Base-by-base conservation (phyloP, 2,329 filamentous ascomycete species). In the Colletotrichum sp. region DNA sequence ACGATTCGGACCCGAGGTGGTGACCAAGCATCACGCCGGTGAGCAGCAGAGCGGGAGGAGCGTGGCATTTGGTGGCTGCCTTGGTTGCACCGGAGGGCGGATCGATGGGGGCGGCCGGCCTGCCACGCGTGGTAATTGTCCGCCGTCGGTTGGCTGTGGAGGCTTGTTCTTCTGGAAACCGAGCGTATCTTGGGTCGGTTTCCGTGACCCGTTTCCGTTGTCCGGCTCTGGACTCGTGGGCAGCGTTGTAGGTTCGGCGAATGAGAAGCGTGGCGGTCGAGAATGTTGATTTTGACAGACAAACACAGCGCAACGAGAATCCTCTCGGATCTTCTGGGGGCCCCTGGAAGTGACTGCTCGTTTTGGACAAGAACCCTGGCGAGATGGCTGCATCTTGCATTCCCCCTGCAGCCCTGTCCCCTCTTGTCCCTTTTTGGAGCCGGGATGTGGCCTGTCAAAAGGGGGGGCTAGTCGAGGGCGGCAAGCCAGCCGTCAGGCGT, bases 341-440 rank as follows among this genome's bases (percentile, higher is more conserved):
- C 18, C 36, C 61, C 61, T 61, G 69, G 21, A 43, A 26, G n/a
- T 30, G 32, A 13, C 32, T 63, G 69, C 73, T 72, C 28, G 16
- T 72, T 75, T 56, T 63, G 73, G 73, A 58, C 32, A 68, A 28
- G 55, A 72, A 56, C 73, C 26, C 26, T 63, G 62, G 55, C 71
- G 43, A 61, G 32, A 26, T 62, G 69, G 62, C 32, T 72, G 73
- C 73, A 72, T 75, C 55, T 67, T 72, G 73, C 63, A 73, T 75
- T 36, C 24, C 69, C 69, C 73, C 69, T 72, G 73, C 73, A 75
- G 73, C 62, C 69, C 69, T 63, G 69, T 68, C 62, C 43, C 14
- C 38, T 68, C 62, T 36, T 68, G 56, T 62, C 55, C 62, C 69
- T 13, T 36, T 62, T 67, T 21, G 28, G 5, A 55, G 10, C 61